Evolutionary conservation across 2,329 filamentous ascomycete species (phyloP).

Genomic region (Hirsutella minnesotensis): DNA sequence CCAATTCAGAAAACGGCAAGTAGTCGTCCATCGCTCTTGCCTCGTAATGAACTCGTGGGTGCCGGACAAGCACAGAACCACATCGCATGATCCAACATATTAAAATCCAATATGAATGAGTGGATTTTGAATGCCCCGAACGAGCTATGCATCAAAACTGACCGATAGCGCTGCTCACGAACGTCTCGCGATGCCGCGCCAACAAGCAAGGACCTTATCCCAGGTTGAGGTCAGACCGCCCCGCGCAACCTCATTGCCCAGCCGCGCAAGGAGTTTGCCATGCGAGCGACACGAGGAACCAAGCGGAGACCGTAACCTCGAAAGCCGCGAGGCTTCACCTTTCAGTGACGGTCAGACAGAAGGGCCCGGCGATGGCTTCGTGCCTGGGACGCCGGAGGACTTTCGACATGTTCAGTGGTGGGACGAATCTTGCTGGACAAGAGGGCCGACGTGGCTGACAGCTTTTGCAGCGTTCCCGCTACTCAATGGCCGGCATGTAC

Average conservation of each 20-base stretch:
- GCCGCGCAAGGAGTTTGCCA: constrained; percentile 1
- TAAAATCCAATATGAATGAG: too few species aligned
- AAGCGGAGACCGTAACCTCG: not conserved
- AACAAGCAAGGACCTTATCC: not conserved
- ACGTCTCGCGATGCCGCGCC: not conserved
- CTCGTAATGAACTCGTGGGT: too few species aligned
- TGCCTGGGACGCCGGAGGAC: constrained; percentile 7
- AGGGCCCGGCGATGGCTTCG: not conserved
- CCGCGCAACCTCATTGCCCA: not conserved
- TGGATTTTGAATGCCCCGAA: too few species aligned
- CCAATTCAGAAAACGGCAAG: too few species aligned
- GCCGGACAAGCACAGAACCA: too few species aligned
- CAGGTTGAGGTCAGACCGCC: not conserved
- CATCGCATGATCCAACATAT: too few species aligned
- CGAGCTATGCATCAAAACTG: too few species aligned
- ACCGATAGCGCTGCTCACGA: too few species aligned
- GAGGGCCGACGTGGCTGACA: not conserved
- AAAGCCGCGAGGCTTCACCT: not conserved
- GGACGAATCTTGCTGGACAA: not conserved
- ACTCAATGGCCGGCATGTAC: constrained; percentile 7
- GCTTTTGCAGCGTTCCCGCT: constrained; percentile 8
- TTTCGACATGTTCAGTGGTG: constrained; percentile 8
- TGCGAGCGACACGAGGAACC: not conserved
- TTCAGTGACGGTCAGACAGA: not conserved
- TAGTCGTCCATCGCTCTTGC: too few species aligned